Conservation (phyloP, 2,329 filamentous ascomycete species). For the Fusarium abutilonis region DNA sequence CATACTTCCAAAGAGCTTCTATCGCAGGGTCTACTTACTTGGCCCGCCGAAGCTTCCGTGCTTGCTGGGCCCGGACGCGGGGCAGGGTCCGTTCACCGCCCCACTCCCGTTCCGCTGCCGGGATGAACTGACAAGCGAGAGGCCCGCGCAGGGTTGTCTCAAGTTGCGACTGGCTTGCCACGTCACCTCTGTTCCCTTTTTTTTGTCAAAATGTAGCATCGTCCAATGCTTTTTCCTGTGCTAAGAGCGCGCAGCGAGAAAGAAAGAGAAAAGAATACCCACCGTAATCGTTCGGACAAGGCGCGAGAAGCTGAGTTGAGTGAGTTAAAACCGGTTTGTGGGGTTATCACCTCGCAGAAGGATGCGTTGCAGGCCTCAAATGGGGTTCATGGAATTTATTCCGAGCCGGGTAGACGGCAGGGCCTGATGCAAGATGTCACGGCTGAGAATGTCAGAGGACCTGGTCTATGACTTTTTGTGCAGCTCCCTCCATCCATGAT, state of each 20-base stretch:
- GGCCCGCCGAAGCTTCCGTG: conserved; percentile 5
- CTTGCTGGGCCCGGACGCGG: conserved; percentile 10
- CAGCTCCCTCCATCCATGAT: conserved; percentile 4
- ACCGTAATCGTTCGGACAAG: conserved; percentile 20
- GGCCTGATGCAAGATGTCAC: conserved; percentile 1
- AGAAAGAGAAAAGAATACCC: conserved; percentile 7
- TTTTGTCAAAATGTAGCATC: background rate
- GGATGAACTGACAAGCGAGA: conserved; percentile 17
- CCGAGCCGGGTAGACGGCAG: conserved; percentile 10
- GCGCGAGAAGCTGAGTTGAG: conserved; percentile 11
- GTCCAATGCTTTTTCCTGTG: background rate
- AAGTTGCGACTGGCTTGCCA: conserved; percentile 17
- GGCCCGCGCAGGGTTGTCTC: conserved; percentile 16
- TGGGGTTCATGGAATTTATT: conserved; percentile 2
- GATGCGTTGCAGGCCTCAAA: conserved; percentile 36
- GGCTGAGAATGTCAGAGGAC: conserved; percentile 10
- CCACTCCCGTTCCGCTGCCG: conserved; percentile 34
- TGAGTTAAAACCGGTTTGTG: conserved; percentile 37
- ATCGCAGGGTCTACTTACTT: conserved; percentile 3
- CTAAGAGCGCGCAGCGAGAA: background rate
- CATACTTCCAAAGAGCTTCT: conserved; percentile 2
- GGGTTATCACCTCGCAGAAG: conserved; percentile 33
- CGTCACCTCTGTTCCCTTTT: conserved; percentile 24
- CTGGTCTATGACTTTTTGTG: conserved; percentile 16
- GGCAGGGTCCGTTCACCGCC: conserved; percentile 20